Conservation (phyloP, 495 filamentous ascomycete species). For the Trichoderma asperelloides region DNA sequence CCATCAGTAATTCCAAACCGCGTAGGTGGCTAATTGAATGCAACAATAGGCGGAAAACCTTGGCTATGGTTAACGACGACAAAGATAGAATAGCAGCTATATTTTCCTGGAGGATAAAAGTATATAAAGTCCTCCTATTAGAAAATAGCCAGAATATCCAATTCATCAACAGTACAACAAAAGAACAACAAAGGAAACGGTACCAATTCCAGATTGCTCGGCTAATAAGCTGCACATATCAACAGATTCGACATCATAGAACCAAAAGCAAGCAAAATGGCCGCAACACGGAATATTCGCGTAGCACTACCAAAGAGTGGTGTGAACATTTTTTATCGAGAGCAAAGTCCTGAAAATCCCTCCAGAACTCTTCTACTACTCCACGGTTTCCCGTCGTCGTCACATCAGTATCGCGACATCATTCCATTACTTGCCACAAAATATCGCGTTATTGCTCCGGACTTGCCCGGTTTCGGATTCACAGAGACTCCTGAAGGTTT, state of each 20-base stretch:
- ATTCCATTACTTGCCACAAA: conserved; percentile 47
- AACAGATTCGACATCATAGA: neutral
- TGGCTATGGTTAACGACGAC: neutral
- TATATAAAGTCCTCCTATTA: neutral
- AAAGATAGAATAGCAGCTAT: neutral
- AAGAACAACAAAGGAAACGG: no score
- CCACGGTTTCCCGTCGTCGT: conserved; percentile 56
- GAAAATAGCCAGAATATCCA: neutral
- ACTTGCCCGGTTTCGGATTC: conserved; percentile 55
- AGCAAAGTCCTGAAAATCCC: conserved; percentile 28
- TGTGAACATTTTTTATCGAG: conserved; percentile 50
- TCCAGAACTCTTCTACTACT: conserved; percentile 48
- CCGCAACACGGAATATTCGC: neutral
- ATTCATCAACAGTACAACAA: neutral
- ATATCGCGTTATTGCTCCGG: conserved; percentile 51
- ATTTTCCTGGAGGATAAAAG: neutral
- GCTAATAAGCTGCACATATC: no score
- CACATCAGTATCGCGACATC: conserved; percentile 51
- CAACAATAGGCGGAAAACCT: no score
- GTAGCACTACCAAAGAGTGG: conserved; percentile 16
- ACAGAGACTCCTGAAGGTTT: conserved; percentile 36
- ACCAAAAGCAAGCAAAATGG: neutral
- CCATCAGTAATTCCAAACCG: neutral
- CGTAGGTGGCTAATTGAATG: no score
- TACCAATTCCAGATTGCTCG: no score